phyloP scores from a whole-genome alignment of 371 early-diverging fungal genomes.

The Entomophthora muscae region DNA sequence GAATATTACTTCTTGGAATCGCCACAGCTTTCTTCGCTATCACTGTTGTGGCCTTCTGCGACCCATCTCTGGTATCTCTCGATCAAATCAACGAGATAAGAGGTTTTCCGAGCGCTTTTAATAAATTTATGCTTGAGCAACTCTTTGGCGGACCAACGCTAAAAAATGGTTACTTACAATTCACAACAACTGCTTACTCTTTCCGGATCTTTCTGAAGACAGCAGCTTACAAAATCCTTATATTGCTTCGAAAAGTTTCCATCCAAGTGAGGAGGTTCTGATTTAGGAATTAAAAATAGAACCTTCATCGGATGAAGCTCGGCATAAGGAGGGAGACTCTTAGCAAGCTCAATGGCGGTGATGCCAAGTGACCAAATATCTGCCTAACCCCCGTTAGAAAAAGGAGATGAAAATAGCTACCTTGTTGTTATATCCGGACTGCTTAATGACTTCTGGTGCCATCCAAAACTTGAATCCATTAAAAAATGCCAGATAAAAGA shows the following conservation, averaged over 20 bases:
- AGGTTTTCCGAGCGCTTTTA: conserved; percentile 52
- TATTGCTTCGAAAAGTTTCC: conserved; percentile 66
- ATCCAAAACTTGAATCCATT: conserved; percentile 64
- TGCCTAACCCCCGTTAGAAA: conserved; percentile 23
- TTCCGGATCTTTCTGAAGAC: conserved; percentile 70
- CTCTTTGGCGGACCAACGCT: conserved; percentile 36
- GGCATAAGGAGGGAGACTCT: conserved; percentile 82
- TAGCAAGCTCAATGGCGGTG: conserved; percentile 92
- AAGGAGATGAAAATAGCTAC: too few species aligned
- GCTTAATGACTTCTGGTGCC: conserved; percentile 97
- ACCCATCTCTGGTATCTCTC: conserved; percentile 53
- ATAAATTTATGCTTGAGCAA: conserved; percentile 86
- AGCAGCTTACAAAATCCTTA: conserved; percentile 74
- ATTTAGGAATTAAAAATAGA: conserved; percentile 81
- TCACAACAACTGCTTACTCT: conserved; percentile 38
- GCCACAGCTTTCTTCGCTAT: too few species aligned
- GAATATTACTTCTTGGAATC: too few species aligned
- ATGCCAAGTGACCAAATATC: conserved; percentile 99
- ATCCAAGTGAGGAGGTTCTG: conserved; percentile 66
- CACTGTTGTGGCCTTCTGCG: too few species aligned
- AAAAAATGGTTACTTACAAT: too few species aligned
- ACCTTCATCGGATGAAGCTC: conserved; percentile 86
- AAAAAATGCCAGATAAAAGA: too few species aligned
- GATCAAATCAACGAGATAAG: conserved; percentile 66
- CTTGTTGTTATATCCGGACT: conserved; percentile 88